Conservation (phyloP, 1,284 basidiomycete species). For the Marasmius tenuissimus region DNA sequence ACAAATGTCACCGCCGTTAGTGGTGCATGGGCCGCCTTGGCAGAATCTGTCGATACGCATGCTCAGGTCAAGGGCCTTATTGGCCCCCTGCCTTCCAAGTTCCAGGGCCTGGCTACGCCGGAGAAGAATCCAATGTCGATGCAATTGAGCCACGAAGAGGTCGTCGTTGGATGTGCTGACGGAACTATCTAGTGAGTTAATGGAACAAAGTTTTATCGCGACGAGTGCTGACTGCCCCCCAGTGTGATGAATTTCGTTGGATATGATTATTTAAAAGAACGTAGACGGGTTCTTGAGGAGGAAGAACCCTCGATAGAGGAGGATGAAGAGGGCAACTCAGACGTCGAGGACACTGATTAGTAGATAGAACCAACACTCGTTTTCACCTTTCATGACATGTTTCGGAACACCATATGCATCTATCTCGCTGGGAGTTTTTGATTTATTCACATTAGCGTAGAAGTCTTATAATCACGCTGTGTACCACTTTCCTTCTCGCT, state of each 20-base stretch:
- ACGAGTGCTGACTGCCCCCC: conserved; percentile 4
- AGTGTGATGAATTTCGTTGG: conserved; percentile 79
- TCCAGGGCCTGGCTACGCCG: conserved; percentile 72
- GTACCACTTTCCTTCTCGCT: background rate
- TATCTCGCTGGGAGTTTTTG: background rate
- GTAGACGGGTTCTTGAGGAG: background rate
- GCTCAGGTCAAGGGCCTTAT: conserved; percentile 52
- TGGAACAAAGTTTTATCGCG: conserved; percentile 5
- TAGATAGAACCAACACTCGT: background rate
- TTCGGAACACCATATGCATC: background rate
- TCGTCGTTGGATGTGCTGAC: conserved; percentile 83
- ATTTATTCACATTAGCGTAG: background rate
- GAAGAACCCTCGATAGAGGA: background rate
- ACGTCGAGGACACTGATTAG: background rate
- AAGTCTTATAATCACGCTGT: background rate
- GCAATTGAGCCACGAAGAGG: conserved; percentile 83
- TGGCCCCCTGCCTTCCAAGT: conserved; percentile 62
- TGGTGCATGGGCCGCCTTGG: conserved; percentile 71
- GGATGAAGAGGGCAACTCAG: background rate
- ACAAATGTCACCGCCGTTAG: conserved; percentile 58
- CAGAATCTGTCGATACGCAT: conserved; percentile 28
- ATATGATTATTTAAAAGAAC: conserved; percentile 49
- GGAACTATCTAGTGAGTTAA: conserved; percentile 81
- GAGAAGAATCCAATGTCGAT: conserved; percentile 90
- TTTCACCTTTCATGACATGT: background rate